Conservation (phyloP, 805 yeast genomes). For the Hanseniaspora singularis region DNA sequence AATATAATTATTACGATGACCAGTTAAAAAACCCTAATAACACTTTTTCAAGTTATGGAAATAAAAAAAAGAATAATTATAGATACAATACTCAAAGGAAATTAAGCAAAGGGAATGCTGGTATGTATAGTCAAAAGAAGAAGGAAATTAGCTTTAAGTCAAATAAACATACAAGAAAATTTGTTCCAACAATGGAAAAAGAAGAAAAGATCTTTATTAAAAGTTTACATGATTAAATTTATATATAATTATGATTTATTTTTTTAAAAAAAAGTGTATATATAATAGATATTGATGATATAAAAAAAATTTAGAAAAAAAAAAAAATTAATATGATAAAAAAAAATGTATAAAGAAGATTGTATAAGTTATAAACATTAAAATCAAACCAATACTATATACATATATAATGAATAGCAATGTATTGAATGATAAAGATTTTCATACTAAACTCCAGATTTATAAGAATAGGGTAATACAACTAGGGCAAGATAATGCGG, state of each 20-base stretch:
- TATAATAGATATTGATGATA: too few species aligned
- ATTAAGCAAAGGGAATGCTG: too few species aligned
- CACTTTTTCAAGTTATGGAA: background rate
- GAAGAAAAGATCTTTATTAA: background rate
- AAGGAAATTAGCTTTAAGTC: slow-evolving; percentile 12
- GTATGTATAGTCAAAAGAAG: background rate
- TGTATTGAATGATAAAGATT: slow-evolving; percentile 2
- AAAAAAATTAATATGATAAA: too few species aligned
- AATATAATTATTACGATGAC: background rate
- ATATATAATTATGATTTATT: too few species aligned
- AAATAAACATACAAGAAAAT: background rate
- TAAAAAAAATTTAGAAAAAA: too few species aligned
- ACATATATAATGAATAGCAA: background rate
- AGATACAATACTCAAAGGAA: too few species aligned
- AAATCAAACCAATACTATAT: background rate
- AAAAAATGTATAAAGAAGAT: too few species aligned
- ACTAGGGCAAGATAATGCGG: slow-evolving; percentile 9
- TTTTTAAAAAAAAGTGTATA: too few species aligned
- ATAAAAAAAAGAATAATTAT: too few species aligned
- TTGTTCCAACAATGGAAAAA: slow-evolving; percentile 13
- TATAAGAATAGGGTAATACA: slow-evolving; percentile 11
- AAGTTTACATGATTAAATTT: background rate
- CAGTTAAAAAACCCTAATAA: background rate
- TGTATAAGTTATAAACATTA: too few species aligned
- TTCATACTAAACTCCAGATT: background rate